These are phyloP conservation scores for Coniochaeta hoffmannii DNA, from an alignment of 2,329 filamentous ascomycete genomes.

Conservation along the genomic window DNA sequence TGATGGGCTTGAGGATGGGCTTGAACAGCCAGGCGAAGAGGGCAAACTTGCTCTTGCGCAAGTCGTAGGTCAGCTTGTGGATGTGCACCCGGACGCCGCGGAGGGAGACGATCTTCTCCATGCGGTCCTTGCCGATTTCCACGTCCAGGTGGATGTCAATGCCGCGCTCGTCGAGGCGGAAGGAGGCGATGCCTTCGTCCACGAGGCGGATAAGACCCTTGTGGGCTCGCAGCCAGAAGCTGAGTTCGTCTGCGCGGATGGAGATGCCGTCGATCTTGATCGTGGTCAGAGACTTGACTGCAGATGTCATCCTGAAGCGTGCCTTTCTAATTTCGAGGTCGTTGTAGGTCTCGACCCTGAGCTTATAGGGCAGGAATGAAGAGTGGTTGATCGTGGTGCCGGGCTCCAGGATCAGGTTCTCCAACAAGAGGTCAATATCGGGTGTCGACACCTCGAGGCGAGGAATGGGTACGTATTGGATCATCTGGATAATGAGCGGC, in stretches of 20 bases:
- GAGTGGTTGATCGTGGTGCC: slow-evolving; percentile 76
- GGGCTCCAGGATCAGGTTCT: slow-evolving; percentile 86
- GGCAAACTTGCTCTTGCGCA: slow-evolving; percentile 68
- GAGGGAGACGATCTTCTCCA: slow-evolving; percentile 77
- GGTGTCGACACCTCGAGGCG: slow-evolving; percentile 82
- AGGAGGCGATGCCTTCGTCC: slow-evolving; percentile 79
- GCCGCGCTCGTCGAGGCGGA: slow-evolving; percentile 78
- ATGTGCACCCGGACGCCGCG: slow-evolving; percentile 71
- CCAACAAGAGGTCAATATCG: slow-evolving; percentile 75
- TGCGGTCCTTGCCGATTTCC: slow-evolving; percentile 67
- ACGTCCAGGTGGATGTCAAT: slow-evolving; percentile 82
- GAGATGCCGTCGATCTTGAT: slow-evolving; percentile 78
- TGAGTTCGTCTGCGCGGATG: slow-evolving; percentile 76
- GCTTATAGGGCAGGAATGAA: slow-evolving; percentile 80
- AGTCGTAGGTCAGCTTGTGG: slow-evolving; percentile 76
- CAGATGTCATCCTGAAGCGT: slow-evolving; percentile 58
- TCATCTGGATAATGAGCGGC: slow-evolving; percentile 64
- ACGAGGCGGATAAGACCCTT: slow-evolving; percentile 65
- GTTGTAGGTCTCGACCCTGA: slow-evolving; percentile 77
- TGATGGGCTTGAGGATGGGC: slow-evolving; percentile 71
- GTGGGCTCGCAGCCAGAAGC: slow-evolving; percentile 81
- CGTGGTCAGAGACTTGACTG: slow-evolving; percentile 62
- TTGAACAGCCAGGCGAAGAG: slow-evolving; percentile 78
- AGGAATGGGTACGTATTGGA: slow-evolving; percentile 86
- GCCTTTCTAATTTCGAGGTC: slow-evolving; percentile 80